Evolutionary conservation across 108 stramenopile species (phyloP).

Genomic region (Fistulifera pelliculosa): DNA sequence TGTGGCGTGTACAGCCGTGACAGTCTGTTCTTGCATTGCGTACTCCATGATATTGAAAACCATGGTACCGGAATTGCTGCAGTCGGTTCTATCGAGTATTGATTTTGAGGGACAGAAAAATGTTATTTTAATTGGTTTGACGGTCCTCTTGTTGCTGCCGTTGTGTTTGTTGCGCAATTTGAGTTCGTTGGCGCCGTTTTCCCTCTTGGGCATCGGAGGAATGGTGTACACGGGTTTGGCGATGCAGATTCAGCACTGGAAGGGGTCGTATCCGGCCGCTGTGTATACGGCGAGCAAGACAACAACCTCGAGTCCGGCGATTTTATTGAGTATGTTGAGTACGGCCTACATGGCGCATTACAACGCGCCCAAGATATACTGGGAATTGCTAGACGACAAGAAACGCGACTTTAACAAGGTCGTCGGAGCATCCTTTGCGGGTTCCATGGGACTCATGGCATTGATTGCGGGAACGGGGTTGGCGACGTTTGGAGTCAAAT

Average conservation of each 20-base stretch:
- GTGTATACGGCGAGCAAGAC: slow-evolving; percentile 8
- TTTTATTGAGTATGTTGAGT: slow-evolving; percentile 86
- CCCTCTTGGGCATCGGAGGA: slow-evolving; percentile 74
- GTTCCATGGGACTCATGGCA: slow-evolving; percentile 16
- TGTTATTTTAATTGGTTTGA: slow-evolving; percentile 41
- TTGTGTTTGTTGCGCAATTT: slow-evolving; percentile 81
- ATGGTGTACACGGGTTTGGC: slow-evolving; percentile 75
- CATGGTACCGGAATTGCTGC: slow-evolving; percentile 44
- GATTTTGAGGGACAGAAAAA: slow-evolving; percentile 13
- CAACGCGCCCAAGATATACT: slow-evolving; percentile 86
- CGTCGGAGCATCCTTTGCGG: slow-evolving; percentile 52
- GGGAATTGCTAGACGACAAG: slow-evolving; percentile 77
- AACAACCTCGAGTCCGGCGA: slow-evolving; percentile 40
- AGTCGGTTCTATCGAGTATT: slow-evolving; percentile 23
- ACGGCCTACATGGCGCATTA: slow-evolving; percentile 92
- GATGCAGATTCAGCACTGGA: slow-evolving; percentile 59
- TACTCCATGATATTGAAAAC: slow-evolving; percentile 90
- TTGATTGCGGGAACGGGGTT: slow-evolving; percentile 67
- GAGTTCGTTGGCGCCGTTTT: slow-evolving; percentile 73
- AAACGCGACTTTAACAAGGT: slow-evolving; percentile 58
- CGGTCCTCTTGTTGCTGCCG: slow-evolving; percentile 66
- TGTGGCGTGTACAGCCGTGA: slow-evolving; percentile 67
- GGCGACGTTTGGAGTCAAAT: slow-evolving; percentile 74
- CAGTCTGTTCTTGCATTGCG: slow-evolving; percentile 61
- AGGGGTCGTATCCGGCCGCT: slow-evolving; percentile 46